Evolutionary conservation across 768 basidiomycete species (phyloP), one percentile per base, ranked within the genome.

Genomic region (Tulasnella sp.): DNA sequence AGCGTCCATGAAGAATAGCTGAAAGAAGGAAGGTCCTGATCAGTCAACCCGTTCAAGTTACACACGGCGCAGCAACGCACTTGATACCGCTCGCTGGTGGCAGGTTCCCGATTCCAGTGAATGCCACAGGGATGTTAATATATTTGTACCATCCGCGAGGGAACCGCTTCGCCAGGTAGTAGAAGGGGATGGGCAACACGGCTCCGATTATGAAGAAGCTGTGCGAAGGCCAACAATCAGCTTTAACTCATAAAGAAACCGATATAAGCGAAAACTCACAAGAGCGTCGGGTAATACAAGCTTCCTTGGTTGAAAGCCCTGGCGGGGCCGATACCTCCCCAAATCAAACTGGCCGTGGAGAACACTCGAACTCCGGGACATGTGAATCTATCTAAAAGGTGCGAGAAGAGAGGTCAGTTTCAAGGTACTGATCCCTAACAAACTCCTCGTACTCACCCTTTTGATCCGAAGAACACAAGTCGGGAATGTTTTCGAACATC

Each of bases 401-500:
- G 79, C 71, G n/a, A 44, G 7, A 29, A 19, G 26, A 37, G 44
- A 72, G 37, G 73, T 71, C 32, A 67, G 73, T 62, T 64, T 39
- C 74, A 75, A 34, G n/a, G 26, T n/a, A n/a, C 8, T 22, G 22
- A 65, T 32, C 19, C 9, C n/a, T 32, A 47, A 59, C 17, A 26
- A 52, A 11, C 11, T 35, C 9, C 37, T 19, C n/a, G 47, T 16
- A 3, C 71, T 12, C 32, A 70, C 73, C 72, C 37, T 82, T 81
- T 78, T 94, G 89, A 11, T 80, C 75, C 2, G 84, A 83, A 1
- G 85, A 82, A 81, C 94, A 95, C 59, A 94, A 82, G 76, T 90
- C 90, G 66, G 83, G 83, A 76, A 95, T 84, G 79, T 91, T 88
- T 63, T 80, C 73, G 77, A 94, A 94, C 78, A 94, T 88, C 89